These are phyloP conservation scores for Talaromyces wortmannii DNA, from an alignment of 495 filamentous ascomycete species.

Conservation along the genomic window DNA sequence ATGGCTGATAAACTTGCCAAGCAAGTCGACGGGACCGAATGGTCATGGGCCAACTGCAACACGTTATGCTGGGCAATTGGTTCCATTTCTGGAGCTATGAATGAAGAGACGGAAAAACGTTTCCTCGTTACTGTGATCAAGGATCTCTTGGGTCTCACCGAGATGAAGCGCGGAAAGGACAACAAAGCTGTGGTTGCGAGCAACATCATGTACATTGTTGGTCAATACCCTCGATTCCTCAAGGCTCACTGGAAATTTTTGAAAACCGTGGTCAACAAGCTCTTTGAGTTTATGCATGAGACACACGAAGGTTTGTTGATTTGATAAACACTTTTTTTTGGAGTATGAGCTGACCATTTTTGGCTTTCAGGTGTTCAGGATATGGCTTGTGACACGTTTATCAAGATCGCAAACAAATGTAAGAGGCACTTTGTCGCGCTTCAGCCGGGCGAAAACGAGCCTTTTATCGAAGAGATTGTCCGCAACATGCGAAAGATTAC, in stretches of 20 bases:
- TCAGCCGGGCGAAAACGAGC: slow-evolving; percentile 88
- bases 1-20: slow-evolving; percentile 97
- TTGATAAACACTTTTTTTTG: not conserved
- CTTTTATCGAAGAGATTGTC: slow-evolving; percentile 99
- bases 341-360: slow-evolving; percentile 17
- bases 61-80: slow-evolving; percentile 99
- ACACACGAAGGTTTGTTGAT: slow-evolving; percentile 78
- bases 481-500: slow-evolving; percentile 92
- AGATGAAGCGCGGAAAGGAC: slow-evolving; percentile 98
- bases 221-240: slow-evolving; percentile 94
- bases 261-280: slow-evolving; percentile 99
- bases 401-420: slow-evolving; percentile 99
- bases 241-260: slow-evolving; percentile 99
- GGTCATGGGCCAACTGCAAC: slow-evolving; percentile 99
- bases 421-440: slow-evolving; percentile 93
- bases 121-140: slow-evolving; percentile 99
- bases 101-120: slow-evolving; percentile 96
- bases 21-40: slow-evolving; percentile 91
- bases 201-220: slow-evolving; percentile 99
- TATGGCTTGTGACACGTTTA: slow-evolving; percentile 99
- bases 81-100: slow-evolving; percentile 98
- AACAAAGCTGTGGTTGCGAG: slow-evolving; percentile 99
- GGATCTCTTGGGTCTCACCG: slow-evolving; percentile 93
- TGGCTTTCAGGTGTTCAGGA: slow-evolving; percentile 76
- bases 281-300: slow-evolving; percentile 99